Evolutionary conservation across 768 basidiomycete genomes (phyloP), one percentile per base, ranked within the genome.

Genomic region (Lentinula edodes): DNA sequence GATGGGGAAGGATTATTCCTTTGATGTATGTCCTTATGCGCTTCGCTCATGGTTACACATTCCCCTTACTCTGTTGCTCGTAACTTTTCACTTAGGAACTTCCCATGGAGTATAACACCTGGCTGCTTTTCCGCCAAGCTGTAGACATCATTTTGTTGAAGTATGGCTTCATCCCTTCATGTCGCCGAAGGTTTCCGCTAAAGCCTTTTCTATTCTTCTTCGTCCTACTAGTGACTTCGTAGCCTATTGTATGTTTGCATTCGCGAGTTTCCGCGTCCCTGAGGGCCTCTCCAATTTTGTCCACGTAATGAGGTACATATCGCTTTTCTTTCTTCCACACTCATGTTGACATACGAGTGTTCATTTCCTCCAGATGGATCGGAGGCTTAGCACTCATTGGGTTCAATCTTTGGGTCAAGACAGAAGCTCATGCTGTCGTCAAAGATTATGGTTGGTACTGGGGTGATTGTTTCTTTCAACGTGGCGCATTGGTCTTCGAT

Each of bases 371-470:
- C 61, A 93, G 93, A 66, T 99, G 96, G 96, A 74, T 90, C 50
- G 89, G 89, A 20, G 97, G 97, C 5, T 71, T 91, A 62, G 81
- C 84, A 0, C 77, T 99, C 28, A 94, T 98, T 70, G 83, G 82
- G 20, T 98, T 98, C 81, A 98, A 99, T 72, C 81, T 98, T 39
- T 98, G 95, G 95, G 94, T 99, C 64, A 99, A 99, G 72, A 91
- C 90, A 2, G 96, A 98, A 70, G 97, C 97, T 0, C 97, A 99
- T 72, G 84, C 93, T 58, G 93, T 98, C 53, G 95, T 98, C 63
- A 98, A 97, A 68, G 96, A 98, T 69, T 98, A 96, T 66, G 95
- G 95, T 15, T 98, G 94, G 95, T 98, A 95, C 72, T 94, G 93
- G 93, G 95, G 92, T 9, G 92, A 94, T 66, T 87, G 87, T 61